Evolutionary conservation across 257 asterid species (phyloP).

Genomic region (Perilla frutescens): DNA sequence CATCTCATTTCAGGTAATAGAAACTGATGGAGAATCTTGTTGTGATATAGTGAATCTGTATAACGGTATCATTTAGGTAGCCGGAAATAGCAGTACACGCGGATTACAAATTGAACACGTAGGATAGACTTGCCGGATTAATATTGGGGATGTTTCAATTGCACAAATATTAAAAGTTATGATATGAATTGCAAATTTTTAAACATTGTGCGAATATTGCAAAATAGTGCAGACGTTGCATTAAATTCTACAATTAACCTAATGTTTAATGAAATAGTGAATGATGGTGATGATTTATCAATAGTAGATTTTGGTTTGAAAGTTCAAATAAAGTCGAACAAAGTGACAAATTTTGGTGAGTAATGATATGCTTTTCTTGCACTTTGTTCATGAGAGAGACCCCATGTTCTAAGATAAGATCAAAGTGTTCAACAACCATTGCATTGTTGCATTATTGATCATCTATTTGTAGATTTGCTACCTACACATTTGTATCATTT

Average conservation of each 20-base stretch:
- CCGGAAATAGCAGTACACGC: too few relatives aligned
- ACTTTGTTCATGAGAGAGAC: not conserved
- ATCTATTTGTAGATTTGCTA: not conserved
- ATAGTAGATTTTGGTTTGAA: slow-evolving; percentile 32
- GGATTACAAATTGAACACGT: too few relatives aligned
- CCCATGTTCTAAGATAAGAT: slow-evolving; percentile 14
- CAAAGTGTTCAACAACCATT: not conserved
- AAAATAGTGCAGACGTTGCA: too few relatives aligned
- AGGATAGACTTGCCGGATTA: too few relatives aligned
- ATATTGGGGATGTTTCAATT: too few relatives aligned
- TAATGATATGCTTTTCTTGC: slow-evolving; percentile 1
- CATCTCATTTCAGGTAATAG: slow-evolving; percentile 73
- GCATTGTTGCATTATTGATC: slow-evolving; percentile 7
- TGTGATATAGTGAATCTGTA: too few relatives aligned
- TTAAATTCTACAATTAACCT: too few relatives aligned
- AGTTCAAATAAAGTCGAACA: not conserved
- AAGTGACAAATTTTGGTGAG: not conserved
- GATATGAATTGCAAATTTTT: too few relatives aligned
- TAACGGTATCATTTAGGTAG: too few relatives aligned
- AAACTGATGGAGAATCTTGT: too few relatives aligned
- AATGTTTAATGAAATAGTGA: not conserved
- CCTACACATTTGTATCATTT: not conserved
- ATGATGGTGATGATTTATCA: not conserved
- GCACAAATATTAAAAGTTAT: too few relatives aligned
- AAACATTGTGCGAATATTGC: too few relatives aligned